Evolutionary conservation across 2,329 filamentous ascomycete genomes (phyloP), one percentile per base, ranked within the genome.

Genomic region (Hypoxylon sp.): DNA sequence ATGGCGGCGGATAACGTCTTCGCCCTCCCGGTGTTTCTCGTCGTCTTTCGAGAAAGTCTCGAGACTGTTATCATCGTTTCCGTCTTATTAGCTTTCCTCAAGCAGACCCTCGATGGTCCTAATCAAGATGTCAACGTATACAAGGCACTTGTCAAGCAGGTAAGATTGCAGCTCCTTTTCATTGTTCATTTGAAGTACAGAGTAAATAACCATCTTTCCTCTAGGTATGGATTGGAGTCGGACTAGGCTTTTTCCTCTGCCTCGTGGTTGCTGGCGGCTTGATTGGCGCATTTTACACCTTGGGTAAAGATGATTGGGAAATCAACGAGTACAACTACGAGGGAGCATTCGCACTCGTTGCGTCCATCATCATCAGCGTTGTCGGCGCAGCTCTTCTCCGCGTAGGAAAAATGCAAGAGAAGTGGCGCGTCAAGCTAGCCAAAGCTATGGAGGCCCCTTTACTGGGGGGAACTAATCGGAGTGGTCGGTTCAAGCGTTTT

Each of bases 51-150:
- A 75, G 94, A 97, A 81, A 88, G 89, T 43, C 82, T 97, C 50
- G 93, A 97, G 82, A 91, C 91, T 0, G 90, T 87, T 74, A 93
- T 97, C 75, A 92, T 97, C 72, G 88, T 96, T 68, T 95, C 93
- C 0, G 91, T 97, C n/a, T 83, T 97, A 32, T 86, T 97, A 41
- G 88, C 93, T 21, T 96, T 96, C 77, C 81, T 96, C 63, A 96
- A 95, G 78, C 91, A 96, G 77, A 92, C 90, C 2, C 85, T 96
- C 37, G 83, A 82, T 64, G 88, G 88, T 0, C 87, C 89, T 8
- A 83, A 88, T 59, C 80, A 84, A 63, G 89, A 94, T 80, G 79
- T 79, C 4, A 75, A 72, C 1, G 80, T 90, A 0, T 91, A 92
- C 81, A 94, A 91, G 78, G 84, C 84, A 65, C 83, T 94, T 8